Percentiles rank a stretch among this genome's conserved stretches.
phyloP scores from a whole-genome alignment of 805 yeast genomes.

The Lipomyces orientalis region DNA sequence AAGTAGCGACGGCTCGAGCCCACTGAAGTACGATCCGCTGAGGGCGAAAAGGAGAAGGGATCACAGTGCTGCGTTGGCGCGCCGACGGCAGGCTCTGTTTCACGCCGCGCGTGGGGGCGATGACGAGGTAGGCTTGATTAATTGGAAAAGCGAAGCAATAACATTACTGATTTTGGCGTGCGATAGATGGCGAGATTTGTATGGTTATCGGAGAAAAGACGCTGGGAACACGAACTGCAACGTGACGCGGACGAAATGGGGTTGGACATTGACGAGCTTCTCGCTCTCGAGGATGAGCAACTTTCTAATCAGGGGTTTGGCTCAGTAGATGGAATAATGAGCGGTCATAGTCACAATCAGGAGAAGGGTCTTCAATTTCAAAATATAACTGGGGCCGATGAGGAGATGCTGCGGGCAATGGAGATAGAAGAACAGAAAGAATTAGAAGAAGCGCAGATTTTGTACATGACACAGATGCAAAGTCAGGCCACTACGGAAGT shows the following conservation, averaged over 20 bases:
- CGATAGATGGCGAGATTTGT: not conserved
- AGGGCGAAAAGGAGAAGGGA: constrained; percentile 22
- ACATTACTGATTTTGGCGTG: not conserved
- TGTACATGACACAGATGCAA: not conserved
- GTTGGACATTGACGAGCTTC: constrained; percentile 6
- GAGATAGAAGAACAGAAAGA: constrained; percentile 14
- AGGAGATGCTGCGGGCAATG: constrained; percentile 12
- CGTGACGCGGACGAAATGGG: not conserved
- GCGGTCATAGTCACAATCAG: not conserved
- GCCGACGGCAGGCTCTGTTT: constrained; percentile 17
- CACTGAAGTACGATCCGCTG: constrained; percentile 14
- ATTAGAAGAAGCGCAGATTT: not conserved
- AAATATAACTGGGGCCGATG: constrained; percentile 10
- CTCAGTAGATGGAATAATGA: not conserved
- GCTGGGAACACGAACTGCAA: not conserved
- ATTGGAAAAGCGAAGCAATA: not conserved
- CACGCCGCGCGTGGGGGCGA: constrained; percentile 33
- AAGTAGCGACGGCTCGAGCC: not conserved
- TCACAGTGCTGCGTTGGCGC: constrained; percentile 11
- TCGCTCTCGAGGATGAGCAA: constrained; percentile 4
- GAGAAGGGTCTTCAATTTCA: constrained; percentile 1
- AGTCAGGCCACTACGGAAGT: not conserved
- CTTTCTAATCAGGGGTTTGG: not conserved
- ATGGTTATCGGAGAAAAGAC: not conserved
- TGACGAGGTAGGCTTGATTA: constrained; percentile 20